Conservation (phyloP, 345 rosid genomes). For the Populus euphratica region DNA sequence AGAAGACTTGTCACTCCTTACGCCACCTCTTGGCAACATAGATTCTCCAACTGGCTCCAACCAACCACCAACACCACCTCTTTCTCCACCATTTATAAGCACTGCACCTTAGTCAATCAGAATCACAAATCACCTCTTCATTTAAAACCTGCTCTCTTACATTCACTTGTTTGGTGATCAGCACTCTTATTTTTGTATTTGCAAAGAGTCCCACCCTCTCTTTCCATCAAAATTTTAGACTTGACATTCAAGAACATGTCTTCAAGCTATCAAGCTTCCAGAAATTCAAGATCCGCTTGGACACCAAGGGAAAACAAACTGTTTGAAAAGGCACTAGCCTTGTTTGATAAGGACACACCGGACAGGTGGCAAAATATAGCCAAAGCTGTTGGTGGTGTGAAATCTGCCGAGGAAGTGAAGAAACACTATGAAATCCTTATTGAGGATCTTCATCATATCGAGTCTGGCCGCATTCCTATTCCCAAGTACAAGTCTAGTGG, state of each 20-base stretch:
- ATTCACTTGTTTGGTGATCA: not conserved
- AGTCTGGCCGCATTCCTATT: constrained; percentile 47
- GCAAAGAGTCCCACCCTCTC: not conserved
- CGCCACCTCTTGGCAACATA: constrained; percentile 9
- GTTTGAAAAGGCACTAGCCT: constrained; percentile 51
- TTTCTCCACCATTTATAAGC: constrained; percentile 17
- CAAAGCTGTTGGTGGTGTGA: constrained; percentile 41
- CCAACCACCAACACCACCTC: not conserved
- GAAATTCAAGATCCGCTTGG: constrained; percentile 33
- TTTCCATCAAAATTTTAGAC: not conserved
- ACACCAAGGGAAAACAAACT: constrained; percentile 49
- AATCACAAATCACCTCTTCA: constrained; percentile 3
- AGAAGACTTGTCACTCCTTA: constrained; percentile 23
- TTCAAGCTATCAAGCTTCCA: constrained; percentile 33
- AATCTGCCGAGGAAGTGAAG: constrained; percentile 48
- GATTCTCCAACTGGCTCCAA: constrained; percentile 34
- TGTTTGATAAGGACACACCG: constrained; percentile 50
- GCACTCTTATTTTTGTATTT: not conserved
- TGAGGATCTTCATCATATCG: constrained; percentile 48
- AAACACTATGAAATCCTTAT: constrained; percentile 42
- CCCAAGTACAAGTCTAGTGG: constrained; percentile 42
- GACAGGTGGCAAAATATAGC: constrained; percentile 58
- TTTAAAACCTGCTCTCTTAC: not conserved
- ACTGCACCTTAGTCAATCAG: not conserved
- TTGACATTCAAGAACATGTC: constrained; percentile 21